Base-by-base conservation (phyloP, 1,139 yeast species). In the Debaryomyces sp. region DNA sequence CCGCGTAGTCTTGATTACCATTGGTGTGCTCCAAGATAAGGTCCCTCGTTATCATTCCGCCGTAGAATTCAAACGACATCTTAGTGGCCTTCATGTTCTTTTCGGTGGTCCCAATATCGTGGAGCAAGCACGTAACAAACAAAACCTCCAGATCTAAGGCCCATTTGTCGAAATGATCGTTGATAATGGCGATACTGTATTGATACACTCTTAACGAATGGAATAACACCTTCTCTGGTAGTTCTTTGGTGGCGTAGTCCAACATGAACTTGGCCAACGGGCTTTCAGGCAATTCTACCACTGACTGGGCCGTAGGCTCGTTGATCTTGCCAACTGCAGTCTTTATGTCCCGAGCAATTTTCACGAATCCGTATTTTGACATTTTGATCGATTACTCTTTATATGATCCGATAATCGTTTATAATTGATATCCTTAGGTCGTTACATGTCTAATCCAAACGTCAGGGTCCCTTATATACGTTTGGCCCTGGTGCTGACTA, bases 41-140 rank as follows among this genome's bases (percentile, higher is more conserved):
- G 13, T 69, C 72, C 15, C 70, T 54, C 3, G 74, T 61, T 37
- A 71, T 44, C 13, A 70, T 52, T 3, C 75, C 76, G 4, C 76
- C 76, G 49, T 65, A 70, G 48, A 68, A 68, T 50, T 71, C 76
- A 55, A 71, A 71, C 23, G 75, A 70, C 62, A 71, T 57, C 50
- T 70, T 68, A 30, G 76, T 70, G 18, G 67, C 67, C 10, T 53
- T 53, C 73, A 71, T 68, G 47, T 70, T 69, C 45, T 67, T 63
- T 32, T 62, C 63, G 15, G 74, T 70, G 44, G 75, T 69, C 4
- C 68, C 75, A 45, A 71, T 70, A 51, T 71, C 75, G 53, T 71
- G 76, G 38, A 71, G 60, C 51, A 71, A 60, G 43, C 71, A 56
- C 24, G 76, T 70, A 15, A 62, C 66, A 47, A 64, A 70, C 26